Evolutionary conservation across 768 basidiomycete species (phyloP), one percentile per base, ranked within the genome.

Genomic region (Leccinum rimulosum): DNA sequence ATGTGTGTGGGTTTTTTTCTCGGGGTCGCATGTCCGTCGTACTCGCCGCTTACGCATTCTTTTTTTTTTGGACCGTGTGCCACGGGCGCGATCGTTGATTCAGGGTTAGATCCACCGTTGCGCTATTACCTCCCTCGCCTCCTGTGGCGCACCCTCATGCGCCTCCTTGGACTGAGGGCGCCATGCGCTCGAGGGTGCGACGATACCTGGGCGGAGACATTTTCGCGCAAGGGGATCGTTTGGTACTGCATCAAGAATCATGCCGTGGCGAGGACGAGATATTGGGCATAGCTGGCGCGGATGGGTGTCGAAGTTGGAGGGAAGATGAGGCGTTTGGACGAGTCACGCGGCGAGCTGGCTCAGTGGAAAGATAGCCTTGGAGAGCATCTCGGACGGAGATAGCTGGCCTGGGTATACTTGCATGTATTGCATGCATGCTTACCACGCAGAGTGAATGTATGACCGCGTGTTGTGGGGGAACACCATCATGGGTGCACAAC

Each of bases 31-130:
- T 31, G 38, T 19, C 54, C 15, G 25, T 2, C 15, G 36, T 40
- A 19, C 27, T 49, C 19, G 7, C 12, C 33, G 25, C 48, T 55
- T 22, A 65, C 50, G 25, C 22, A 6, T 14, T 28, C 5, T 7
- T 8, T n/a, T 28, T 61, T 43, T 19, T 31, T 31, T 0, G 8
- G 7, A 61, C 38, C 38, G 6, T 38, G 38, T n/a, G 38, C 27
- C 27, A 27, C 27, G 14, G 35, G 35, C 14, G 35, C 38, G 38
- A n/a, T 40, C 38, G 17, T 43, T 43, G 40, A 43, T n/a, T 43
- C 38, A 89, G 87, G 88, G 88, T 73, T 89, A 22, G 86, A 88
- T 62, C 86, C 86, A 8, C 88, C 87, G 12, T 72, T 88, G 35
- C 17, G 74, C 9, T 69, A 82, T 10, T 89, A 88, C 72, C 77